A percentile compares a stretch with the other conserved stretches of the same genome.
These are phyloP conservation scores for Schwanniomyces occidentalis DNA, from an alignment of 805 yeast genomes.

Conservation along the genomic window DNA sequence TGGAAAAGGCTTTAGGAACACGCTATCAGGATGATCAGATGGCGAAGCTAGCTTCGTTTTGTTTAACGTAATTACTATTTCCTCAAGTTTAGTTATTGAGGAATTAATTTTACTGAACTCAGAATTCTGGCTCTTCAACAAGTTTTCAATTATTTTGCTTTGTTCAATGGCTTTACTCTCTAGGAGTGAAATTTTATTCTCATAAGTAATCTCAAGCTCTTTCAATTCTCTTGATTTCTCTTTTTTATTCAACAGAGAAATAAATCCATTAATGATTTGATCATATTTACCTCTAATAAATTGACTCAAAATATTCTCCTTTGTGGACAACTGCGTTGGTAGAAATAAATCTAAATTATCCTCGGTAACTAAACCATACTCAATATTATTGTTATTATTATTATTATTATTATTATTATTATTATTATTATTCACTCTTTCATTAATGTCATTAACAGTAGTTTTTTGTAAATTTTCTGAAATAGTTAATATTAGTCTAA, in stretches of 20 bases:
- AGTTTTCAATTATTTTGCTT: conserved; percentile 9
- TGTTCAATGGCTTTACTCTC: conserved; percentile 10
- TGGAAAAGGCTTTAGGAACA: conserved; percentile 19
- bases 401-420: conserved; percentile 1
- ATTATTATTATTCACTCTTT: background rate
- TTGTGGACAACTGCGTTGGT: conserved; percentile 1
- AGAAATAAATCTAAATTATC: conserved; percentile 8
- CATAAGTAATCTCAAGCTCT: background rate
- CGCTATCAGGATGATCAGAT: background rate
- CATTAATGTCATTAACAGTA: conserved; percentile 5
- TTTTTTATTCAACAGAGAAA: background rate
- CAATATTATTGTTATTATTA: conserved; percentile 4
- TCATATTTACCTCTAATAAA: background rate
- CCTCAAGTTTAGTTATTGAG: conserved; percentile 10
- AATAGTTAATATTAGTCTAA: conserved; percentile 21
- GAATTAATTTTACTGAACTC: conserved; percentile 11
- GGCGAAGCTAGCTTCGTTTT: background rate
- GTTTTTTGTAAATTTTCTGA: conserved; percentile 7
- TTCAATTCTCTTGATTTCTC: conserved; percentile 1
- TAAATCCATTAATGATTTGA: background rate
- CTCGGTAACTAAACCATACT: conserved; percentile 15
- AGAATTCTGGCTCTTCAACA: conserved; percentile 10
- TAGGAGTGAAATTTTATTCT: conserved; percentile 5
- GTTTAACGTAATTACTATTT: conserved; percentile 4
- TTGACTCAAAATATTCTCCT: background rate